Evolutionary conservation across 1,139 yeast genomes (phyloP), one percentile per base, ranked within the genome.

Genomic region (Kazachstania sp.): DNA sequence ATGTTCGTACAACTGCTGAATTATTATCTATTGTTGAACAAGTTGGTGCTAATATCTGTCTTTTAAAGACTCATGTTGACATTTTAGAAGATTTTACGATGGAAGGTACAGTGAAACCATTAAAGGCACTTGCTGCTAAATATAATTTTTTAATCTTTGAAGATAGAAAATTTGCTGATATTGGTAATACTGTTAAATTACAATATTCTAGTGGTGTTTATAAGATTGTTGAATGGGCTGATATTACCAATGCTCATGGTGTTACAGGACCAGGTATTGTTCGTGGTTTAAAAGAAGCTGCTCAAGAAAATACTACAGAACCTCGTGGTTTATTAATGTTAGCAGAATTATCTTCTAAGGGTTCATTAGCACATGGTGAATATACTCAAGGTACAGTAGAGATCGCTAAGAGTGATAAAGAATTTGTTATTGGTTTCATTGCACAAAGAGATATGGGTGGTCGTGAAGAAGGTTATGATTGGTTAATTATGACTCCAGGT

Each of bases 401-500:
- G 36, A 87, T 92, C 55, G 98, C 98, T 9, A 83, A 84, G 60
- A 65, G 80, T 29, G 95, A 92, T 69, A 80, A 78, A 59, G 90
- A 83, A 51, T 94, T 92, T 68, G 96, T 87, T 19, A 82, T 92
- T 68, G 99, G 99, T 0, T 94, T 92, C 66, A 92, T 94, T 69
- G 97, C 98, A 0, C 97, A 90, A 65, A 75, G 78, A 59, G 81
- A 83, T 52, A 86, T 88, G 90, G 88, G 86, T 31, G 94, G 92
- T 15, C 70, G 74, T 45, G 83, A 79, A 3, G 90, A 82, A 62
- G 92, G 88, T 0, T 88, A 84, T 59, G 98, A 92, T 68, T 94
- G 97, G 95, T 70, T 94, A 46, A 78, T 88, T 48, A 81, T 94
- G 90, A 92, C 98, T 1, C 99, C 99, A 0, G 99, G 99, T 51